phyloP scores from a whole-genome alignment of 2,329 filamentous ascomycete species.

The Trichoderma brevicompactum region DNA sequence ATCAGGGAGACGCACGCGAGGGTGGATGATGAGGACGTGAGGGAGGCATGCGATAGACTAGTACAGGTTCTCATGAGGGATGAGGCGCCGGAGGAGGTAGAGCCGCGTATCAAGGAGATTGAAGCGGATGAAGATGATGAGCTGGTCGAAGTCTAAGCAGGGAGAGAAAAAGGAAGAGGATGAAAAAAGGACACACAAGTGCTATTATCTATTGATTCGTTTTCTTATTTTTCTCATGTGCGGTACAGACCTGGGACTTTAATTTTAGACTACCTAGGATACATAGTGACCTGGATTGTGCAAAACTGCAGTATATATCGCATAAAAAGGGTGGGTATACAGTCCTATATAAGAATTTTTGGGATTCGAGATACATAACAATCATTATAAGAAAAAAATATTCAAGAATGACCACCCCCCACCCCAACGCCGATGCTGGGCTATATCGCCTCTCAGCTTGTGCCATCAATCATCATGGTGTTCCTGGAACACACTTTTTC shows the following conservation, averaged over 20 bases:
- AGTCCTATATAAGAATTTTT: conserved; percentile 18
- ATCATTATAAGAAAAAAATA: conserved; percentile 10
- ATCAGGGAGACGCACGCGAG: conserved; percentile 82
- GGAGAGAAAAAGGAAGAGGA: too few species aligned
- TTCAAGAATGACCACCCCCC: conserved; percentile 2
- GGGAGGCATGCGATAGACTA: conserved; percentile 83
- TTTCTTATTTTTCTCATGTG: not conserved
- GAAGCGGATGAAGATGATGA: conserved; percentile 57
- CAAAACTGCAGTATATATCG: conserved; percentile 1
- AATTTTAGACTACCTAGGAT: conserved; percentile 1
- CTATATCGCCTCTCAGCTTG: not conserved
- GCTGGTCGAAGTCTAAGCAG: conserved; percentile 56
- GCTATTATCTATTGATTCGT: not conserved
- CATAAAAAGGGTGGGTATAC: conserved; percentile 10
- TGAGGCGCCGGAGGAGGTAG: conserved; percentile 59
- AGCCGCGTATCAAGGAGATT: conserved; percentile 51
- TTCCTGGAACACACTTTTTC: conserved; percentile 50
- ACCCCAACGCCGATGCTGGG: conserved; percentile 32
- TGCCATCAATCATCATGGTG: conserved; percentile 46
- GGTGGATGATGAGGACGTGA: conserved; percentile 77
- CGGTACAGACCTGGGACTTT: not conserved
- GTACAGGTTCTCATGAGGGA: conserved; percentile 89
- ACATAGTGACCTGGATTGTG: not conserved
- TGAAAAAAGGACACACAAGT: conserved; percentile 4
- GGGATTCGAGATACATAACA: not conserved